These are phyloP conservation scores for Aspergillus brunneoviolaceus DNA, from an alignment of 2,329 filamentous ascomycete species.

Conservation along the genomic window DNA sequence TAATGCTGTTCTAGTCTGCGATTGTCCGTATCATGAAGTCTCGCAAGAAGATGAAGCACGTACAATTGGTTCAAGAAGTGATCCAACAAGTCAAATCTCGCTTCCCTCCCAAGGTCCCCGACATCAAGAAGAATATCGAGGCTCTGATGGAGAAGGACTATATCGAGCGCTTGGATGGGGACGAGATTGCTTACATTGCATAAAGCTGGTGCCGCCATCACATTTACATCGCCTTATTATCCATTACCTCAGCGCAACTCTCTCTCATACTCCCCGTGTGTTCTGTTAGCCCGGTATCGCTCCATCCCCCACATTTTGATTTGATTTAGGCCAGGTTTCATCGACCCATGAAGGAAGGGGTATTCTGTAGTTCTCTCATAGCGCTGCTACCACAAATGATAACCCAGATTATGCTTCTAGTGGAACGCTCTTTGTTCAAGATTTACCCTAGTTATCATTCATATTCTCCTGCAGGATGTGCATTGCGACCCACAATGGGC, in stretches of 20 bases:
- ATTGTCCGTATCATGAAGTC: constrained; percentile 99
- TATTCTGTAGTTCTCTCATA: constrained; percentile 2
- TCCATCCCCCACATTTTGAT: not conserved
- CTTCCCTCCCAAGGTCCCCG: constrained; percentile 86
- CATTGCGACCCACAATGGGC: not conserved
- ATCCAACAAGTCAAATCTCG: constrained; percentile 92
- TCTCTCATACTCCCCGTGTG: not conserved
- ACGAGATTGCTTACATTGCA: constrained; percentile 91
- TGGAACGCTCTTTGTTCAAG: not conserved
- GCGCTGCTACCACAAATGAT: constrained; percentile 8
- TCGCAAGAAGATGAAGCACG: constrained; percentile 97
- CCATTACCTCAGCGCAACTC: not conserved
- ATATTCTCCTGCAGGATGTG: not conserved
- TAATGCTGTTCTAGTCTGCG: constrained; percentile 66
- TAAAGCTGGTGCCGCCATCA: constrained; percentile 45
- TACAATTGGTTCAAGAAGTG: constrained; percentile 88
- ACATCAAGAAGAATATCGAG: constrained; percentile 99
- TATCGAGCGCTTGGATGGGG: constrained; percentile 88
- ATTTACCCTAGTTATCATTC: not conserved
- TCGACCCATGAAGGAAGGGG: constrained; percentile 5
- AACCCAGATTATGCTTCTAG: constrained; percentile 1
- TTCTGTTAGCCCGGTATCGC: not conserved
- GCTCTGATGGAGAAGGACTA: constrained; percentile 99
- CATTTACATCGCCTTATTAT: constrained; percentile 8
- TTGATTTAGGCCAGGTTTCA: constrained; percentile 2